These are phyloP conservation scores for Puccinia coronata DNA, from an alignment of 1,284 basidiomycete species.

Conservation along the genomic window DNA sequence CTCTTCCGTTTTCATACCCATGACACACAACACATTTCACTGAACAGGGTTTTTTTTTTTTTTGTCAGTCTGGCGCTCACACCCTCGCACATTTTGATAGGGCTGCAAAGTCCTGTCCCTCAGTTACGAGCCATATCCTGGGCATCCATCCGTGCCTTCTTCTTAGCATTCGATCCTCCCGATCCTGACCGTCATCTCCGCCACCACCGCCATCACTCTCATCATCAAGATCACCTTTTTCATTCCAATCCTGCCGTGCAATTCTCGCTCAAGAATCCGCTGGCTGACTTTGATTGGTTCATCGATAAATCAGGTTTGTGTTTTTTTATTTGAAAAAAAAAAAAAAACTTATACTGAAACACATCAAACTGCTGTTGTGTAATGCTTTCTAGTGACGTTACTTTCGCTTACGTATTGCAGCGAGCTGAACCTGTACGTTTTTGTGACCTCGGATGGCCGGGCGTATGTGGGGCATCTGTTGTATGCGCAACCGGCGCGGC, in stretches of 20 bases:
- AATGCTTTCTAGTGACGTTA: not conserved
- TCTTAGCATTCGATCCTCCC: not conserved
- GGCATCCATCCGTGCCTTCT: conserved; percentile 5
- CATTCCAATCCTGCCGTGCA: not conserved
- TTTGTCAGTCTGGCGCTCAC: conserved; percentile 22
- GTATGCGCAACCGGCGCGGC: not conserved
- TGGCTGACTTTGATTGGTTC: conserved; percentile 41
- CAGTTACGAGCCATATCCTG: conserved; percentile 34
- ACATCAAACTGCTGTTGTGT: not conserved
- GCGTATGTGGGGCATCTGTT: conserved; percentile 58
- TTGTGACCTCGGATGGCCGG: conserved; percentile 60
- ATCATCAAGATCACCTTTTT: not conserved
- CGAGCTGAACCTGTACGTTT: conserved; percentile 53
- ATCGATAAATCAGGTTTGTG: conserved; percentile 46
- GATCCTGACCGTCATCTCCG: no score
- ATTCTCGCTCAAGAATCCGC: not conserved
- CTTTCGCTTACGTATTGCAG: not conserved
- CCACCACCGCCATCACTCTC: not conserved
- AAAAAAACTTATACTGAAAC: no score
- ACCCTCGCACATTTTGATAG: conserved; percentile 31
- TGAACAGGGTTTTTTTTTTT: conserved; percentile 11
- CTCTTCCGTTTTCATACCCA: not conserved
- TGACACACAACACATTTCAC: no score
- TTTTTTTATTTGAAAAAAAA: not conserved
- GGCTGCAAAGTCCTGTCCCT: conserved; percentile 13